Evolutionary conservation across 78 protist genomes (phyloP), one percentile per base, ranked within the genome.

Genomic region (Creolimax fragrantissima): DNA sequence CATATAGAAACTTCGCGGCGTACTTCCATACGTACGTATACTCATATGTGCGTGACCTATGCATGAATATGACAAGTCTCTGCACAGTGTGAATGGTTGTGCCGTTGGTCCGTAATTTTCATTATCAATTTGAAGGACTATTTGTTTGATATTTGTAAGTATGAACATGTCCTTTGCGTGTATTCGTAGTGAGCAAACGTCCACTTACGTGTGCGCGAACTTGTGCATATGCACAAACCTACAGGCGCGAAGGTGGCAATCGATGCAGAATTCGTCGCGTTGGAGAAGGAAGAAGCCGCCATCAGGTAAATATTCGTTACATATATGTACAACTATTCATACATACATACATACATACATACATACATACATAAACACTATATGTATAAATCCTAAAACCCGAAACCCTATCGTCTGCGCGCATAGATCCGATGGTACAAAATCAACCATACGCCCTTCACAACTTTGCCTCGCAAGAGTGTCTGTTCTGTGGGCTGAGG

Each of bases 251-350:
- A 58, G 24, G 92, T 94, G 3, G 97, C 97, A 3, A 90, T 96
- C 44, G 97, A 97, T 66, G 95, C 97, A 7, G 98, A 97, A 74
- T 97, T 95, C 94, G 97, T 97, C 6, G 92, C 96, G 11, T 94
- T 97, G 41, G 5, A 74, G 3, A 24, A 5, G 17, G 92, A 67
- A 36, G 88, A 90, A 3, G 88, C 88, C 43, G 35, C 5, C 3
- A 37, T 90, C n/a, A 47, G 74, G 11, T 47, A 47, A 7, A 47
- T 47, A 47, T 7, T 47, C 7, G 74, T 24, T 47, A 47, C 37
- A 47, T 47, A 47, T 11, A 47, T 24, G 11, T 7, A 11, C 11
- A 47, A 47, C 74, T 7, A 47, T 11, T 24, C 7, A 47, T 11
- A 47, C 74, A 47, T 11, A 47, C 74, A 47, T 11, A 47, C 74